A percentile compares a stretch with the other conserved stretches of the same genome.
phyloP scores from a whole-genome alignment of 108 stramenopile species.

The Skeletonema menzelii region DNA sequence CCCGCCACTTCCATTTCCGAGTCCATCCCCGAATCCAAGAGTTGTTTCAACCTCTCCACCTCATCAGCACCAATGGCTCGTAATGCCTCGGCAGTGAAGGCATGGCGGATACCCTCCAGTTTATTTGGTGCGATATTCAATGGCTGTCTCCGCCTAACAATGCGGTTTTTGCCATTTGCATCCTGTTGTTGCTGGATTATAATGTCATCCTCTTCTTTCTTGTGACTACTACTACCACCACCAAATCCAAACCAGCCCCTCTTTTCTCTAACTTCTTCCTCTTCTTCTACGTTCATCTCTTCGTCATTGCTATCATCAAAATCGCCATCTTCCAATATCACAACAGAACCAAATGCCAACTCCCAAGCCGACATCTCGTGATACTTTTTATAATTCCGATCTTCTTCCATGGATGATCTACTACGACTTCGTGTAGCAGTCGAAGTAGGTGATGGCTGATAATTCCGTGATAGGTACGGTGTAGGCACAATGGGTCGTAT shows the following conservation, averaged over 20 bases:
- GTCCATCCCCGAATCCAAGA: conserved; percentile 73
- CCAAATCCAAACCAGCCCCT: conserved; percentile 48
- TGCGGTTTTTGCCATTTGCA: neutral
- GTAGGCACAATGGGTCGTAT: conserved; percentile 61
- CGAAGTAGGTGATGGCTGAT: neutral
- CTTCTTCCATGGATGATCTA: conserved; percentile 21
- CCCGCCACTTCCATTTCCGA: conserved; percentile 52
- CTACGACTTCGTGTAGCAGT: neutral
- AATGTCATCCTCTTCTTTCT: conserved; percentile 15
- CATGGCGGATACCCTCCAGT: conserved; percentile 77
- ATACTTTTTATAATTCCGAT: conserved; percentile 56
- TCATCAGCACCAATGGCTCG: conserved; percentile 85
- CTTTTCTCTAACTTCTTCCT: conserved; percentile 13
- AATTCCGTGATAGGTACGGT: conserved; percentile 3
- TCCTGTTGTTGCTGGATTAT: conserved; percentile 10
- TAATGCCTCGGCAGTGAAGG: conserved; percentile 85
- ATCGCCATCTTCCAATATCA: conserved; percentile 1
- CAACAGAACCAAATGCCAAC: conserved; percentile 67
- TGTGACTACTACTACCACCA: conserved; percentile 6
- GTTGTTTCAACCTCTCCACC: conserved; percentile 63
- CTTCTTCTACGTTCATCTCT: conserved; percentile 4
- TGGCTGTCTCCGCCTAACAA: conserved; percentile 30
- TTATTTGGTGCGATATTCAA: conserved; percentile 69
- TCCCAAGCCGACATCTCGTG: conserved; percentile 78
- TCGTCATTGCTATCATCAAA: conserved; percentile 1